These are phyloP conservation scores for Cystobasidium onofrii DNA, from an alignment of 768 basidiomycete species.

Conservation along the genomic window DNA sequence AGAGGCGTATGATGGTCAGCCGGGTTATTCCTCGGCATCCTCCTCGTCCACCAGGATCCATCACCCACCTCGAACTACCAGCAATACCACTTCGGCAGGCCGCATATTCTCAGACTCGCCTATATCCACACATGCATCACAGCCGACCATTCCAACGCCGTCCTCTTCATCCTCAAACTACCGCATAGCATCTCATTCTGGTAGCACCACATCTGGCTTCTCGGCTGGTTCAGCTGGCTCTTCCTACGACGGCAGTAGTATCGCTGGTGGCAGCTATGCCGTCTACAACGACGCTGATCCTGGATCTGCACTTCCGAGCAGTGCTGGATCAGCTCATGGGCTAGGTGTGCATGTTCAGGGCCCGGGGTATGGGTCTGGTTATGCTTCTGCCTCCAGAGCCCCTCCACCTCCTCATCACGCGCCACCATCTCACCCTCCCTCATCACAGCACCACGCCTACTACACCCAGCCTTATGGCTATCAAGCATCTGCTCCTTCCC, in stretches of 20 bases:
- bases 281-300: background rate
- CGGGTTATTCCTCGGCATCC: background rate
- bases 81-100: background rate
- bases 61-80: background rate
- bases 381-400: background rate
- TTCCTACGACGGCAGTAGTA: conserved; percentile 15
- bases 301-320: background rate
- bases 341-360: conserved; percentile 15
- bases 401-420: background rate
- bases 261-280: background rate
- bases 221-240: background rate
- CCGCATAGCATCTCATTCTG: background rate
- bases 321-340: background rate
- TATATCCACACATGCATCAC: background rate
- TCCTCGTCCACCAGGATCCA: background rate
- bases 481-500: background rate
- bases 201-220: conserved; percentile 10
- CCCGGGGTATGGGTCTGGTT: background rate
- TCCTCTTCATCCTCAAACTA: background rate
- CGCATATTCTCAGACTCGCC: background rate
- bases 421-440: background rate
- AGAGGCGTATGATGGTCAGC: background rate
- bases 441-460: background rate
- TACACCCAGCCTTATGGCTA: conserved; percentile 9
- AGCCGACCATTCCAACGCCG: background rate